Evolutionary conservation across 2,329 filamentous ascomycete species (phyloP).

Genomic region (Akanthomyces dipterigenus): DNA sequence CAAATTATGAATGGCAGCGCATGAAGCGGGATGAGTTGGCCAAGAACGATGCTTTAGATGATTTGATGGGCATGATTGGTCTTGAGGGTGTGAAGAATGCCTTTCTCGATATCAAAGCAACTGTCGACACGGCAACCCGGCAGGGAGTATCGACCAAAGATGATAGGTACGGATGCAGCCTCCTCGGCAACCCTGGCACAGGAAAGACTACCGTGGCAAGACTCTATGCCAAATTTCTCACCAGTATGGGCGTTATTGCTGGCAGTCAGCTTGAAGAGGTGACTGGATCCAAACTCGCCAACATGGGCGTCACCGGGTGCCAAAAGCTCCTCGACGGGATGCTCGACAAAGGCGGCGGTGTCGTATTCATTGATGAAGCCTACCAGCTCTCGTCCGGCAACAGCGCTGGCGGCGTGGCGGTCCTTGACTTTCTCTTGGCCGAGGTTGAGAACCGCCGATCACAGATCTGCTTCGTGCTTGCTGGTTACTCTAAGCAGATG

Average conservation of each 20-base stretch:
- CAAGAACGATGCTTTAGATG: conserved; percentile 48
- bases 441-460: conserved; percentile 67
- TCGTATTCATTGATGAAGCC: conserved; percentile 72
- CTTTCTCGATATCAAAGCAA: conserved; percentile 56
- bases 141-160: conserved; percentile 48
- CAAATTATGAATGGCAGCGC: conserved; percentile 52
- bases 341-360: conserved; percentile 54
- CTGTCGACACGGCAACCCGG: conserved; percentile 51
- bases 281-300: conserved; percentile 60
- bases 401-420: conserved; percentile 49
- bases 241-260: conserved; percentile 53
- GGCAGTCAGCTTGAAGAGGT: conserved; percentile 58
- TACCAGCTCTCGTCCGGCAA: conserved; percentile 63
- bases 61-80: conserved; percentile 64
- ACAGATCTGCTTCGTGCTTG: conserved; percentile 64
- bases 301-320: conserved; percentile 51
- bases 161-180: conserved; percentile 54
- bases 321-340: conserved; percentile 45
- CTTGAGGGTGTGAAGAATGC: conserved; percentile 61
- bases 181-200: conserved; percentile 72
- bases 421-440: conserved; percentile 64
- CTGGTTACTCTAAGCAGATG: conserved; percentile 70
- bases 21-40: conserved; percentile 49
- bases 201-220: conserved; percentile 70
- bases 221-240: conserved; percentile 60